Evolutionary conservation across 2,329 filamentous ascomycete genomes (phyloP).

Genomic region (Cryphonectria nitschkei): DNA sequence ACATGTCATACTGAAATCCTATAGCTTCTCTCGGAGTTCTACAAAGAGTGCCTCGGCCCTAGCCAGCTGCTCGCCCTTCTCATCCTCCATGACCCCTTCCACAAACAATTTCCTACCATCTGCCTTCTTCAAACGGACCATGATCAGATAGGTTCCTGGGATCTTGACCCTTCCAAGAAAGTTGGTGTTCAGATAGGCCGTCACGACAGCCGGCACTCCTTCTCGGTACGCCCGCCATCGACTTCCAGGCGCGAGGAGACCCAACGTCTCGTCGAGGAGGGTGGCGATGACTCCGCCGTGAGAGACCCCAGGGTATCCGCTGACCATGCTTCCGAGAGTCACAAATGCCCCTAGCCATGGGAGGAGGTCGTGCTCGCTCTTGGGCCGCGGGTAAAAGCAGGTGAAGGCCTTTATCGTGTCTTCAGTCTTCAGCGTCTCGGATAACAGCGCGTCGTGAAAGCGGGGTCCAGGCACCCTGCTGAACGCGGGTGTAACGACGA

Average conservation of each 20-base stretch:
- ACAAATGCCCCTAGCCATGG: constrained; percentile 39
- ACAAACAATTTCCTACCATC: constrained; percentile 60
- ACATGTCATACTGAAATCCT: not conserved
- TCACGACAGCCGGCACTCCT: constrained; percentile 43
- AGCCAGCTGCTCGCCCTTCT: constrained; percentile 51
- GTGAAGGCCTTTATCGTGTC: constrained; percentile 53
- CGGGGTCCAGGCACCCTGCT: constrained; percentile 43
- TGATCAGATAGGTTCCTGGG: constrained; percentile 51
- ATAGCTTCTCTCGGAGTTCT: constrained; percentile 34
- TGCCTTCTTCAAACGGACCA: constrained; percentile 45
- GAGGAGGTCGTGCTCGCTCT: constrained; percentile 31
- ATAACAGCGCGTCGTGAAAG: constrained; percentile 57
- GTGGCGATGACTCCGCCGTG: constrained; percentile 63
- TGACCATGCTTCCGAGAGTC: constrained; percentile 53
- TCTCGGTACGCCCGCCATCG: constrained; percentile 23
- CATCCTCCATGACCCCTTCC: constrained; percentile 53
- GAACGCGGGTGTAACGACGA: constrained; percentile 43
- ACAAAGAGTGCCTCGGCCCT: constrained; percentile 58
- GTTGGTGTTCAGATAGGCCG: constrained; percentile 58
- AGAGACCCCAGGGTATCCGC: constrained; percentile 54
- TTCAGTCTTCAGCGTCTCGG: constrained; percentile 54
- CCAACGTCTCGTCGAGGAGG: constrained; percentile 63
- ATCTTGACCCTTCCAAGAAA: constrained; percentile 58
- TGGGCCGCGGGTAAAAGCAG: constrained; percentile 45
- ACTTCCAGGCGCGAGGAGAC: constrained; percentile 52